Evolutionary conservation across 2,329 filamentous ascomycete species (phyloP).

Genomic region (Teratosphaeria pseudoeucalypti): DNA sequence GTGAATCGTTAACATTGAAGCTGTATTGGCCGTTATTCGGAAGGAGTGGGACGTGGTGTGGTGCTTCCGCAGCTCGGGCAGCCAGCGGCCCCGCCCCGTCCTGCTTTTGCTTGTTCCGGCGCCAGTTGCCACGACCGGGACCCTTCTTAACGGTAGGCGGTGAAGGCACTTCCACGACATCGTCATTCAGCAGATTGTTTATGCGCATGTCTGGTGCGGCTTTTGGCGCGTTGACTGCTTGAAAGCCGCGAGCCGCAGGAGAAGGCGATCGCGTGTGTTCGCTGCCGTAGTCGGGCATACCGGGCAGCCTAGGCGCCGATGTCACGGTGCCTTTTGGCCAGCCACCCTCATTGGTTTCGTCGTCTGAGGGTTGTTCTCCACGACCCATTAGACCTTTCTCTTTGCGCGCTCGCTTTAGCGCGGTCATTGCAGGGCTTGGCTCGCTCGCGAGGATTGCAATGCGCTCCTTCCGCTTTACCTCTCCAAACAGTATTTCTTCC

Average conservation of each 20-base stretch:
- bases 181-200: conserved; percentile 39
- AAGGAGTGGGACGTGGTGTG: conserved; percentile 26
- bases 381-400: conserved; percentile 31
- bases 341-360: conserved; percentile 21
- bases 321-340: conserved; percentile 6
- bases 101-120: conserved; percentile 26
- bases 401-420: conserved; percentile 39
- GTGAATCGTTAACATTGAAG: conserved; percentile 17
- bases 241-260: conserved; percentile 25
- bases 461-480: conserved; percentile 62
- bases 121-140: conserved; percentile 41
- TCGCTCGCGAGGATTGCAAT: conserved; percentile 64
- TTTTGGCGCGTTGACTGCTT: conserved; percentile 29
- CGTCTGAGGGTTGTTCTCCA: conserved; percentile 18
- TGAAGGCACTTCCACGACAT: conserved; percentile 15
- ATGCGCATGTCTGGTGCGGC: conserved; percentile 36
- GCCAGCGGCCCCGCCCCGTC: conserved; percentile 5
- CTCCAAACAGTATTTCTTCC: conserved; percentile 60
- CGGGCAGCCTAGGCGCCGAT: not conserved
- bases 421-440: conserved; percentile 54
- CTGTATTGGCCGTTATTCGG: conserved; percentile 21
- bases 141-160: conserved; percentile 31
- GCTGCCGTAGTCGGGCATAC: conserved; percentile 26
- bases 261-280: conserved; percentile 38
- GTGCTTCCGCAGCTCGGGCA: conserved; percentile 5